Evolutionary conservation across 2,329 filamentous ascomycete genomes (phyloP).

Genomic region (Ophiostoma montium): DNA sequence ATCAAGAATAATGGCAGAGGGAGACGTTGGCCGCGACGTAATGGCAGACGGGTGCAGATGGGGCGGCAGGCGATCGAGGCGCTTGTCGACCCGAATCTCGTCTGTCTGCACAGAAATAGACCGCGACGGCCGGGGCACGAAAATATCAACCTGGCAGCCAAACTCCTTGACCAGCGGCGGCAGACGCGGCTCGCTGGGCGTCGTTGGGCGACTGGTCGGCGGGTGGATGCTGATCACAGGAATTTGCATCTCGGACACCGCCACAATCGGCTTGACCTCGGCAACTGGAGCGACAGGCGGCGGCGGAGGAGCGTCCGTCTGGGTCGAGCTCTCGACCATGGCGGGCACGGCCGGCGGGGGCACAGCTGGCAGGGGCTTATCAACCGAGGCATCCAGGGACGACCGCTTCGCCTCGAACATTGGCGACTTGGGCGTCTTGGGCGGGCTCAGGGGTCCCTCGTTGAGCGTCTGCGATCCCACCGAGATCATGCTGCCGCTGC

Average conservation of each 20-base stretch:
- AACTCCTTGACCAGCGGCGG: constrained; percentile 74
- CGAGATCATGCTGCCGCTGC: constrained; percentile 44
- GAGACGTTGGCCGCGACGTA: constrained; percentile 44
- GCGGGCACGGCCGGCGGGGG: constrained; percentile 15
- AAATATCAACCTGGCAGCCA: constrained; percentile 60
- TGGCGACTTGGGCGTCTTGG: constrained; percentile 46
- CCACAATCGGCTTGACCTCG: neutral
- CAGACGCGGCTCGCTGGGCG: constrained; percentile 58
- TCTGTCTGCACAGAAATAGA: constrained; percentile 65
- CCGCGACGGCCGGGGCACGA: constrained; percentile 31
- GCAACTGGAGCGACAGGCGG: constrained; percentile 8
- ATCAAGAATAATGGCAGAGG: constrained; percentile 20
- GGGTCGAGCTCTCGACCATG: constrained; percentile 45
- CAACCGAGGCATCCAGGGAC: neutral
- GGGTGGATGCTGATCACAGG: constrained; percentile 88
- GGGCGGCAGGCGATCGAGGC: constrained; percentile 57
- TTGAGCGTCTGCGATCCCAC: constrained; percentile 49
- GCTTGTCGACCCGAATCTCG: constrained; percentile 70
- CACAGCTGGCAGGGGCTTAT: constrained; percentile 13
- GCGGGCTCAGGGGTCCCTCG: constrained; percentile 49
- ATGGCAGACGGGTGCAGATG: constrained; percentile 72
- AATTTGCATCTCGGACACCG: constrained; percentile 34
- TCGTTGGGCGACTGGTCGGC: constrained; percentile 68
- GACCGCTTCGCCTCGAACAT: constrained; percentile 14
- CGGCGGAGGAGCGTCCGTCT: constrained; percentile 36